These are phyloP conservation scores for Amylostereum areolatum DNA, from an alignment of 1,284 basidiomycete species.

Conservation along the genomic window DNA sequence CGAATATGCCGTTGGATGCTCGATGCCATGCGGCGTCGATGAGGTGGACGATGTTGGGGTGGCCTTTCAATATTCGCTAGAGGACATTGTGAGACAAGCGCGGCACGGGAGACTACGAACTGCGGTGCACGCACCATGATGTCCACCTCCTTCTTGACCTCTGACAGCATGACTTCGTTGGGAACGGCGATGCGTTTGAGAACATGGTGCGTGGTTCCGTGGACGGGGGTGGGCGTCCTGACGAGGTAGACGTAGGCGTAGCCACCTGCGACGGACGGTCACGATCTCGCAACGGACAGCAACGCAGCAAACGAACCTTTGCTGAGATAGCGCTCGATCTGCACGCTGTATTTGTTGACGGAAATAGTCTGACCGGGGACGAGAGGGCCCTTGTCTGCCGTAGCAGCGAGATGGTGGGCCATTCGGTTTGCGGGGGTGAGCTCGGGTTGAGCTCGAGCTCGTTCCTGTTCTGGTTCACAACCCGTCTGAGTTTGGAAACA, in stretches of 20 bases:
- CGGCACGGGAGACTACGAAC: conserved; percentile 8
- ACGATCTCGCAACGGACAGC: conserved; percentile 8
- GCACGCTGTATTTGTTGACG: conserved; percentile 87
- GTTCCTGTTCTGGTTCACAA: no score
- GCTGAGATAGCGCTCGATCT: conserved; percentile 85
- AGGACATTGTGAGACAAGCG: conserved; percentile 13
- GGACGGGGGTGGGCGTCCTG: conserved; percentile 78
- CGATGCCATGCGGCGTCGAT: conserved; percentile 91
- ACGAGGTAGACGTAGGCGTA: conserved; percentile 99
- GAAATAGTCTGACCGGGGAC: conserved; percentile 81
- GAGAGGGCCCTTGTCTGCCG: conserved; percentile 51
- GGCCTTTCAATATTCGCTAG: conserved; percentile 80
- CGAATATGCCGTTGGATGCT: conserved; percentile 78
- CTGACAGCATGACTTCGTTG: conserved; percentile 85
- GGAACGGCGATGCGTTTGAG: conserved; percentile 95
- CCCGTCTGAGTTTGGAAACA: no score
- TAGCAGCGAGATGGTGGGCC: conserved; percentile 26
- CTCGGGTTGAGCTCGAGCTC: no score
- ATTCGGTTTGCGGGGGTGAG: conserved; percentile 6
- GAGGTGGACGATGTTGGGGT: conserved; percentile 90
- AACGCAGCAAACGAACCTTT: conserved; percentile 58
- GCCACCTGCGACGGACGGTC: conserved; percentile 58
- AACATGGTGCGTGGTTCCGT: conserved; percentile 90
- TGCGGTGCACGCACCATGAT: conserved; percentile 75
- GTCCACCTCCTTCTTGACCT: conserved; percentile 97